Base-by-base conservation (phyloP, 148 eudicot species). In the Heliamphora exappendiculata region DNA sequence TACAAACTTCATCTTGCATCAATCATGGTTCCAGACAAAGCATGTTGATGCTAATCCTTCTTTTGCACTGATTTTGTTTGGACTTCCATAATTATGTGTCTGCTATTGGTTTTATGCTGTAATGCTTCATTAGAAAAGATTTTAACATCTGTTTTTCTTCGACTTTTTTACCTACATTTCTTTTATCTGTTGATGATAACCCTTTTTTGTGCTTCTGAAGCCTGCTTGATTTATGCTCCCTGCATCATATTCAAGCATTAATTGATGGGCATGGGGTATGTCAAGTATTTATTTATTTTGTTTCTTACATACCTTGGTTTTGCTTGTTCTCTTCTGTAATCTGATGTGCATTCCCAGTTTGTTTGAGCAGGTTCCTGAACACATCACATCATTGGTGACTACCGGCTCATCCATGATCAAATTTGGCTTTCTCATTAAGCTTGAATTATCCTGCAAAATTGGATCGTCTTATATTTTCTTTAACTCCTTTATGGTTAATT, bases 321-420 rank as follows among this genome's bases (percentile, higher is more conserved):
- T 51, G 26, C 75, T 51, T 31, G 14, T 70, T 22, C 34, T n/a
- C 26, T 22, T 50, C 8, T 58, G 37, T 41, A 57, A n/a, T 60
- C 67, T 74, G 76, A 58, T 74, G 31, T 68, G 31, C 20, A 4
- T 37, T 33, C 36, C 66, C 8, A 37, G 76, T 16, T 73, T 58
- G 20, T 37, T 11, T 41, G 22, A 24, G 33, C 66, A 73, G 50
- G 76, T 57, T 57, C 10, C 57, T 33, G 14, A 13, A 59, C 24
- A 59, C 54, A 41, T 58, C 50, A 41, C 31, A 73, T n/a, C n/a
- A 14, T 58, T 73, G 66, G 24, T 58, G 28, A 26, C 50, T 54
- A 26, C 26, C 20, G 41, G 67, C 37, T 22, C 55, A 39, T 58
- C 9, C 13, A 58, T 51, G 41, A 54, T 59, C 11, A 19, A 44